Evolutionary conservation across 169 alveolate genomes (phyloP), one percentile per base, ranked within the genome.

Genomic region (Eimeria nieschulzi): DNA sequence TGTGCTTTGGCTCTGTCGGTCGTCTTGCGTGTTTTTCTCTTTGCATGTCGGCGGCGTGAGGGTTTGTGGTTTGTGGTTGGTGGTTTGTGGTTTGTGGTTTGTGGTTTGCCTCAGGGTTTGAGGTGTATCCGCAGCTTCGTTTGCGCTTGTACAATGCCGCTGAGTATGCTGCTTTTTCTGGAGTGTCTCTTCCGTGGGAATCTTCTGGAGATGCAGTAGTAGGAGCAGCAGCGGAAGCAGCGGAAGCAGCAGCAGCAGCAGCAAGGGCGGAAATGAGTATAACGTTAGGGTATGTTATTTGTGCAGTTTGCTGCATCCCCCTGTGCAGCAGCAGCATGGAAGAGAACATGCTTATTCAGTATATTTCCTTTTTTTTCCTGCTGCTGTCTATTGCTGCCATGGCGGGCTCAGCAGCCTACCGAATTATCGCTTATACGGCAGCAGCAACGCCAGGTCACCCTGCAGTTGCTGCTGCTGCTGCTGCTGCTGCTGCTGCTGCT

Each of bases 241-340:
- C 46, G 46, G 46, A 33, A 33, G 46, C 46, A 33, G 46, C 46
- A 33, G 46, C 46, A 33, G 46, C 46, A 33, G 46, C 46, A 10
- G 55, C 88, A n/a, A 17, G 25, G 5, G 83, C 85, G 12, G 70
- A 13, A 17, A 15, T 83, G 25, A 15, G 79, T 7, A 66, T 83
- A 9, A 83, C 91, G 5, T 61, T 63, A 23, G 91, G 91, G 0
- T 83, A 83, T 46, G 9, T 83, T 21, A 9, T 63, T 19, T 66
- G 83, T 26, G 91, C 91, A 9, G 23, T 51, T 80, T 17, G 61
- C 82, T 83, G 91, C 82, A 83, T 83, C 54, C 91, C 91, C 7
- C 82, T 83, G 33, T 83, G 82, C 25, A 39, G 64, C 63, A 26
- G 82, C 39, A 39, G 79, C 26, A 83, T 83, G 83, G 91, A 83